phyloP scores from a whole-genome alignment of 306 rosid species.

The Sphenostylis stenocarpa region DNA sequence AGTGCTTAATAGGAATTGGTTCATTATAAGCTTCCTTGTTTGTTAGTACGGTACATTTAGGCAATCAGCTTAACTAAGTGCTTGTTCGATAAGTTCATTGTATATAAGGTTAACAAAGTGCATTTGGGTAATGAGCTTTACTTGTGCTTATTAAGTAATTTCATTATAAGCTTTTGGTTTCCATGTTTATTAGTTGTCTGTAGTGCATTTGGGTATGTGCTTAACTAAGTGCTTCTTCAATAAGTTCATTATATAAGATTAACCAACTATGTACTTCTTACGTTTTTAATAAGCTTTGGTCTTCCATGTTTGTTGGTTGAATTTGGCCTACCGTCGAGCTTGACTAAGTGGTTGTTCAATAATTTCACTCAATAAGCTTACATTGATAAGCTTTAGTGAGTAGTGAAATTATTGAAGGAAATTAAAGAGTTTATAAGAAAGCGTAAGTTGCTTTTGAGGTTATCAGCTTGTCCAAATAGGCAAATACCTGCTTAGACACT shows the following conservation, averaged over 20 bases:
- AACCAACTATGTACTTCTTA: not conserved
- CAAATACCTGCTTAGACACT: not conserved
- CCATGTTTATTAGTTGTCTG: not conserved
- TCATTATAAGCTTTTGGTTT: not conserved
- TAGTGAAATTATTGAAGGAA: not conserved
- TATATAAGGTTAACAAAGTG: not conserved
- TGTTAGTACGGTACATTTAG: not conserved
- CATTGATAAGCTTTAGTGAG: not conserved
- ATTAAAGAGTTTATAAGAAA: not conserved
- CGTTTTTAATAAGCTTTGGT: not conserved
- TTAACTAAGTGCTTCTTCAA: not conserved
- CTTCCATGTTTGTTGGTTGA: not conserved
- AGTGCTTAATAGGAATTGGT: not conserved
- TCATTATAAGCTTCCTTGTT: not conserved
- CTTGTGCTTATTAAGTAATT: not conserved
- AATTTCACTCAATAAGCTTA: not conserved
- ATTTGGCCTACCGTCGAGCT: not conserved
- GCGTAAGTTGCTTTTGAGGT: not conserved
- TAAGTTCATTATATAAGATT: not conserved
- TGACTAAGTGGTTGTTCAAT: not conserved
- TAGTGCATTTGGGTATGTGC: not conserved
- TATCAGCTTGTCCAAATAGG: not conserved
- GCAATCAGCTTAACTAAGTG: not conserved
- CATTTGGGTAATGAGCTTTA: not conserved
- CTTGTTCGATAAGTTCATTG: not conserved